Percentiles rank a stretch among this genome's conserved stretches.
Evolutionary conservation across 331 rosid species (phyloP).

Genomic region (Quercus lobata): DNA sequence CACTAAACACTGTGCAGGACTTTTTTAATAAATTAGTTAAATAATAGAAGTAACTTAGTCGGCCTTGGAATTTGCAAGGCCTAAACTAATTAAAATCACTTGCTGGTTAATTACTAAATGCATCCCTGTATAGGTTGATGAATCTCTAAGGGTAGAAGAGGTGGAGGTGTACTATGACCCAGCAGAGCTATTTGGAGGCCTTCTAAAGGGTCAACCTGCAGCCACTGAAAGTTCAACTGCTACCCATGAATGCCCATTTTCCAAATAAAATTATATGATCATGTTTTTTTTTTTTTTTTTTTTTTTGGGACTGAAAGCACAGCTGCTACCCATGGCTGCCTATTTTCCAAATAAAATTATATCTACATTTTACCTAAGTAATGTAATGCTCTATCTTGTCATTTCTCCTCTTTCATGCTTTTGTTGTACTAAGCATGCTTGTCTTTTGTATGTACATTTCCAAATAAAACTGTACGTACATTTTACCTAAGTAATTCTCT

Average conservation of each 20-base stretch:
- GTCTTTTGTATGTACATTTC: no score
- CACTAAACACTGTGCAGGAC: no score
- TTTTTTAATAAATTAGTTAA: no score
- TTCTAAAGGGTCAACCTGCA: conserved; percentile 33
- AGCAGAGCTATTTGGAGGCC: conserved; percentile 73
- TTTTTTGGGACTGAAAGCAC: background rate
- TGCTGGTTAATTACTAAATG: background rate
- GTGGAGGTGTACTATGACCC: conserved; percentile 73
- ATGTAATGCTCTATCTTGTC: background rate
- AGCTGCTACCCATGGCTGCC: conserved; percentile 37
- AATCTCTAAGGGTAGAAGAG: conserved; percentile 60
- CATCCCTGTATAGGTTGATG: conserved; percentile 43
- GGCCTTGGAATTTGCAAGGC: background rate
- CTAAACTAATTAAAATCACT: background rate
- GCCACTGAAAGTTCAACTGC: conserved; percentile 11
- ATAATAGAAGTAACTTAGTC: no score
- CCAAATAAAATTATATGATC: background rate
- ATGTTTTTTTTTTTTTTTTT: no score
- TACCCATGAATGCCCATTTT: conserved; percentile 46
- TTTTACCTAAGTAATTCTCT: no score
- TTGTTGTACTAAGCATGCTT: no score
- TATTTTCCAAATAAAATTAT: conserved; percentile 23
- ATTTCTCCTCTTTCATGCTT: no score
- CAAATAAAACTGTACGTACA: no score
- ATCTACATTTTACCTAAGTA: background rate